These are phyloP conservation scores for Aspergillus hancockii DNA, from an alignment of 495 filamentous ascomycete genomes.

Conservation along the genomic window DNA sequence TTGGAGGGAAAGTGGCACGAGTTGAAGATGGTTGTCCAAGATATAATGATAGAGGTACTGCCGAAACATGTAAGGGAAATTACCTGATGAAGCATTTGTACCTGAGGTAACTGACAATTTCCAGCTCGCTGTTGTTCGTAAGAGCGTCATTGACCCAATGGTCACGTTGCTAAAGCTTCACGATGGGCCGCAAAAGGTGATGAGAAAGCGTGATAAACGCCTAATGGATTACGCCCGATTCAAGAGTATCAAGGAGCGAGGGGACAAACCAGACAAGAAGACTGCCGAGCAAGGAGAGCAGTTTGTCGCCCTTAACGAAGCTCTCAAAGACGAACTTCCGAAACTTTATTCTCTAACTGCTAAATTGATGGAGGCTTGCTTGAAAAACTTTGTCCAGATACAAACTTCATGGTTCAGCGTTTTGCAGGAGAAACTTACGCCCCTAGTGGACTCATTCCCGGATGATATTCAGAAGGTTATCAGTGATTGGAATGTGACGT, in stretches of 20 bases:
- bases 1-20: constrained; percentile 89
- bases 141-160: constrained; percentile 86
- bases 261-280: constrained; percentile 81
- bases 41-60: constrained; percentile 74
- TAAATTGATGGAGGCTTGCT: constrained; percentile 74
- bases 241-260: constrained; percentile 71
- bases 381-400: constrained; percentile 78
- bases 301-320: constrained; percentile 86
- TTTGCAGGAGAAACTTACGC: constrained; percentile 76
- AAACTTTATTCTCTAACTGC: constrained; percentile 78
- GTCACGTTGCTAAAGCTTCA: constrained; percentile 77
- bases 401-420: constrained; percentile 77
- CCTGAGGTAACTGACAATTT: constrained; percentile 10
- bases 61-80: constrained; percentile 81
- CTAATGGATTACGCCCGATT: constrained; percentile 84
- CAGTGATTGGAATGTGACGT: constrained; percentile 71
- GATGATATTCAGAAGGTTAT: constrained; percentile 66
- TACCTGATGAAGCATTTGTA: background rate
- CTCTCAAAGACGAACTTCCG: constrained; percentile 88
- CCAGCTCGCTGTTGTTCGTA: constrained; percentile 72
- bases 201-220: constrained; percentile 89
- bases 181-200: constrained; percentile 77
- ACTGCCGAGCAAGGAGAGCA: constrained; percentile 79
- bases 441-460: constrained; percentile 70
- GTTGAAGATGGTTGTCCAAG: constrained; percentile 77